phyloP scores from a whole-genome alignment of 768 basidiomycete genomes.

The Mycena chlorophos region DNA sequence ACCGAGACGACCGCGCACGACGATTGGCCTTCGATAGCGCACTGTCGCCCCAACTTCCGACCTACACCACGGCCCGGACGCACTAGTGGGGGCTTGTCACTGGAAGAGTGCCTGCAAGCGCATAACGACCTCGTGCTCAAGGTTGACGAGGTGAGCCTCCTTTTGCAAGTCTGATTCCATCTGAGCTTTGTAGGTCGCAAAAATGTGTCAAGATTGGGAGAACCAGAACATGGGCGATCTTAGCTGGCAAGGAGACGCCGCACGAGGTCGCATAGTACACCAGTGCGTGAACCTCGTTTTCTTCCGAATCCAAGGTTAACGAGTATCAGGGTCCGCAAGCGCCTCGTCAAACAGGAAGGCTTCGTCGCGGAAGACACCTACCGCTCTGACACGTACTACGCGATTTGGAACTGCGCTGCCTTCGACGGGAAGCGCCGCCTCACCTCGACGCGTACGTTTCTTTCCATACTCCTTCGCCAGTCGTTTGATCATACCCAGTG shows the following conservation, averaged over 20 bases:
- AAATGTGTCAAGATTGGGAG: background rate
- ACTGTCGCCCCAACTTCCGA: no score
- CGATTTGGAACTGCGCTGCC: background rate
- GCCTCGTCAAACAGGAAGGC: background rate
- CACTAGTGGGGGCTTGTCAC: no score
- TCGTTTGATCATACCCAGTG: background rate
- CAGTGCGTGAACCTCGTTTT: background rate
- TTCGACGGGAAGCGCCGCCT: conserved; percentile 5
- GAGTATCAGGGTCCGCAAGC: background rate
- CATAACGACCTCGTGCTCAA: no score
- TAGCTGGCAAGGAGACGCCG: background rate
- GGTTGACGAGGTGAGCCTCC: background rate
- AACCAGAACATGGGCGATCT: background rate
- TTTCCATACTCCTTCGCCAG: background rate
- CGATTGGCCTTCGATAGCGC: no score
- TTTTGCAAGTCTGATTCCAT: background rate
- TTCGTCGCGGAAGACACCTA: background rate
- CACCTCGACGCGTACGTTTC: conserved; percentile 5
- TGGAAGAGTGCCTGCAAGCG: no score
- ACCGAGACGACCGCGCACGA: background rate
- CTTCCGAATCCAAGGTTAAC: background rate
- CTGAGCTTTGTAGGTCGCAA: background rate
- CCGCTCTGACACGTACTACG: background rate
- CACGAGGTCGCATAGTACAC: background rate
- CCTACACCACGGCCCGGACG: no score